These are phyloP conservation scores for Didymella segeticola DNA, from an alignment of 2,329 filamentous ascomycete species.

Conservation along the genomic window DNA sequence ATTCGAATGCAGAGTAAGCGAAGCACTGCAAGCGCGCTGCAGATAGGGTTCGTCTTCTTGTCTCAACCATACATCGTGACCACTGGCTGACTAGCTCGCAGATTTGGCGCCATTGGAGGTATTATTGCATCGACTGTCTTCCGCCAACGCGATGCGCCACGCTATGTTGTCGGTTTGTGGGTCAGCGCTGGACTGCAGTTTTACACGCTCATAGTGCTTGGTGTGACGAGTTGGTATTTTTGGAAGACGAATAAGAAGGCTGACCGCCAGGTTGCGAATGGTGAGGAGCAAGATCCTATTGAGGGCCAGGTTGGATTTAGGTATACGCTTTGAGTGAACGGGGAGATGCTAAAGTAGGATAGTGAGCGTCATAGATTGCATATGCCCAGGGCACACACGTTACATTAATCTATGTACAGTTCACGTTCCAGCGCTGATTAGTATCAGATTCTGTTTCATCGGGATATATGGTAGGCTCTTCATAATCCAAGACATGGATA, in stretches of 20 bases:
- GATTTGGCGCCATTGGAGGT: constrained; percentile 36
- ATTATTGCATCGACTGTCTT: constrained; percentile 34
- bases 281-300: constrained; percentile 22
- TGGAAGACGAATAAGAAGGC: constrained; percentile 24
- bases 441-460: no score
- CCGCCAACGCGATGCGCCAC: constrained; percentile 28
- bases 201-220: constrained; percentile 23
- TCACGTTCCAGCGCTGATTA: no score
- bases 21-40: constrained; percentile 27
- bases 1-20: constrained; percentile 32
- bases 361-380: no score
- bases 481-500: no score
- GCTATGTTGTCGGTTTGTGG: constrained; percentile 30
- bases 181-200: constrained; percentile 27
- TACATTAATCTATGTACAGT: no score
- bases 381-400: no score
- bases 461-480: no score
- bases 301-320: constrained; percentile 31
- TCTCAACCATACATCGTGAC: no score
- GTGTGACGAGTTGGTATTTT: constrained; percentile 21
- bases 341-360: no score
- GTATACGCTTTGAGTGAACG: constrained; percentile 24
- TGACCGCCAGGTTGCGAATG: constrained; percentile 18
- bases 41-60: no score
- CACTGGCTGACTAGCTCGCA: no score